These are phyloP conservation scores for Rubia peregrina DNA, from an alignment of 305 asterid genomes.

Conservation along the genomic window DNA sequence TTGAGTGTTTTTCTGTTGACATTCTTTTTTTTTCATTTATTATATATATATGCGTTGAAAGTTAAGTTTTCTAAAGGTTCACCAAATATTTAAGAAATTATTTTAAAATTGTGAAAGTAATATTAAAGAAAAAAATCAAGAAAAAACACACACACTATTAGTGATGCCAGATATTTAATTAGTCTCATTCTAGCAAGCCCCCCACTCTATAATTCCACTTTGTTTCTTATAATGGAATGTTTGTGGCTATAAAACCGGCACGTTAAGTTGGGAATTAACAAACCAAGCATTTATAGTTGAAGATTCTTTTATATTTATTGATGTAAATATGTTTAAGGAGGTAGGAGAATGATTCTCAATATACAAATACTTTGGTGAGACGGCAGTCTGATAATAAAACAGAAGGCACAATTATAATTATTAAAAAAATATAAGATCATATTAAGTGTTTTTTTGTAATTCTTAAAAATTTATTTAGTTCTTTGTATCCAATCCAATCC, in stretches of 20 bases:
- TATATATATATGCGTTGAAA: neutral
- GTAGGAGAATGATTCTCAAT: too few relatives aligned
- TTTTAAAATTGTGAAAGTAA: neutral
- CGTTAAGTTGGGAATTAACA: slow-evolving; percentile 1
- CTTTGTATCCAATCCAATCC: too few relatives aligned
- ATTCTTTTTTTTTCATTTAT: too few relatives aligned
- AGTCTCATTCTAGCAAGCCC: neutral
- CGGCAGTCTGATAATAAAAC: too few relatives aligned
- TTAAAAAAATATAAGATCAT: too few relatives aligned
- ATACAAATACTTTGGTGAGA: too few relatives aligned
- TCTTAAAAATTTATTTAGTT: too few relatives aligned
- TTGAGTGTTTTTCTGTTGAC: too few relatives aligned
- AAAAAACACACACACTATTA: neutral
- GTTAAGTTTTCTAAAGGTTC: neutral
- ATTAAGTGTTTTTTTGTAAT: too few relatives aligned
- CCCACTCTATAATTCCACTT: neutral
- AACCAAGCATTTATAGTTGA: neutral
- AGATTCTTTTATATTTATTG: neutral
- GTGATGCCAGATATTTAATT: neutral
- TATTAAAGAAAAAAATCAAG: neutral
- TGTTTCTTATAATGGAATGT: slow-evolving; percentile 5
- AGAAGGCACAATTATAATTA: too few relatives aligned
- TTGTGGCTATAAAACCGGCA: slow-evolving; percentile 32
- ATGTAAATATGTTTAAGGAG: too few relatives aligned
- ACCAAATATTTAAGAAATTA: neutral